Conservation (phyloP, 2,329 filamentous ascomycete species). For the Thielaviopsis euricoi region DNA sequence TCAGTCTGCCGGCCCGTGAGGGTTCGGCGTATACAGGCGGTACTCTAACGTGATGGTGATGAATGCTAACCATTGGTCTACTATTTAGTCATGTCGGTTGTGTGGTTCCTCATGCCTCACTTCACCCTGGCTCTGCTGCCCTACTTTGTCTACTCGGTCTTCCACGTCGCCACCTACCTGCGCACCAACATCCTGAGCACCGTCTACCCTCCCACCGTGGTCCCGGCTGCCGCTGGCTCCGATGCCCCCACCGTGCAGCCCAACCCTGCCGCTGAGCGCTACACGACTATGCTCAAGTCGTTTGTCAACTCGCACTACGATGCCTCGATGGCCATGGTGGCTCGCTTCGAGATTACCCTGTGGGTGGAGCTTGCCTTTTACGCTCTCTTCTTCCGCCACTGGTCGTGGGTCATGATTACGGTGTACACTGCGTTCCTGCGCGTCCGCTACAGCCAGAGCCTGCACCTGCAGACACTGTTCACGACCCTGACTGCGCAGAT, state of each 20-base stretch:
- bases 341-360: constrained; percentile 70
- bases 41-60: neutral
- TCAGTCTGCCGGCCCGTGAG: too few relatives aligned
- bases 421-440: constrained; percentile 89
- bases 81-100: constrained; percentile 36
- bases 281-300: constrained; percentile 58
- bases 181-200: constrained; percentile 86
- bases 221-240: constrained; percentile 35
- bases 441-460: constrained; percentile 76
- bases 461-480: constrained; percentile 77
- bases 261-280: constrained; percentile 19
- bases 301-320: constrained; percentile 99
- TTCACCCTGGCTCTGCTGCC: constrained; percentile 81
- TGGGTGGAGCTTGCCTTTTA: constrained; percentile 71
- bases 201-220: constrained; percentile 48
- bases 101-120: constrained; percentile 88
- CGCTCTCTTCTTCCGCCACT: constrained; percentile 73
- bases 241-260: constrained; percentile 35
- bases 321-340: constrained; percentile 82
- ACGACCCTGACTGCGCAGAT: constrained; percentile 54
- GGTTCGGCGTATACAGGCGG: neutral
- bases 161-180: constrained; percentile 95
- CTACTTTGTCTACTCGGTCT: constrained; percentile 92
- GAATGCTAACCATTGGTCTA: constrained; percentile 3
- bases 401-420: constrained; percentile 73